Conservation (phyloP, 768 basidiomycete genomes). For the Leccinum incarnatum region DNA sequence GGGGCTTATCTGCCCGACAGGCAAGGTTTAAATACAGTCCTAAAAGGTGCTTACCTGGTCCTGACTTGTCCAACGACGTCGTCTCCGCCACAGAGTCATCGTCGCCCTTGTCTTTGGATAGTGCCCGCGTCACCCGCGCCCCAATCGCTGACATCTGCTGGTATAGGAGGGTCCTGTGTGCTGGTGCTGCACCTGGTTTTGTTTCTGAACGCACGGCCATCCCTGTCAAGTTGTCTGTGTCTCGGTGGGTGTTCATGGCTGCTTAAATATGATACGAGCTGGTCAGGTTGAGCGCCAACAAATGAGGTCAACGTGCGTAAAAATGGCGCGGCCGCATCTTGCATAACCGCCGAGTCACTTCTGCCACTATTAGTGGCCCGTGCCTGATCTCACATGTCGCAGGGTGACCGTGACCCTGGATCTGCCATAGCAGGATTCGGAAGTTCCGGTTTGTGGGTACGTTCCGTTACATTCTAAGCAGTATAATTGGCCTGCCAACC, state of each 20-base stretch:
- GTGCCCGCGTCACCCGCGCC: constrained; percentile 11
- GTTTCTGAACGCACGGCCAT: constrained; percentile 10
- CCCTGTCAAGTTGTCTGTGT: background rate
- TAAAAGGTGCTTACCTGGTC: constrained; percentile 7
- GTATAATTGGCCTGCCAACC: background rate
- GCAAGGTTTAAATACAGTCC: constrained; percentile 4
- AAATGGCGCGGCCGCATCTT: constrained; percentile 6
- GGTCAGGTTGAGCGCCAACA: background rate
- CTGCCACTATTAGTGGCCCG: background rate
- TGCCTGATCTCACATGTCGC: constrained; percentile 5
- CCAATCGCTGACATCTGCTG: constrained; percentile 22
- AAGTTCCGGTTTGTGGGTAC: background rate
- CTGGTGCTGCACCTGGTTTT: constrained; percentile 2
- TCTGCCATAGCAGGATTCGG: background rate
- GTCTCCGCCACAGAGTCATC: constrained; percentile 1
- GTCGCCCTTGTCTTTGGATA: constrained; percentile 12
- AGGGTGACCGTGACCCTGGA: background rate
- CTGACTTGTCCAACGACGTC: constrained; percentile 12
- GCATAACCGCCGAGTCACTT: constrained; percentile 1
- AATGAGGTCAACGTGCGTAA: constrained; percentile 16
- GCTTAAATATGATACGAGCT: constrained; percentile 10
- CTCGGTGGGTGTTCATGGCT: background rate
- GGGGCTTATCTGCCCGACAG: constrained; percentile 17
- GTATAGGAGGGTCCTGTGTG: constrained; percentile 11
- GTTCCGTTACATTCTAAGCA: background rate